Percentiles rank a stretch among this genome's conserved stretches.
These are phyloP conservation scores for Actinomortierella ambigua DNA, from an alignment of 371 early-diverging fungal species.

Conservation along the genomic window DNA sequence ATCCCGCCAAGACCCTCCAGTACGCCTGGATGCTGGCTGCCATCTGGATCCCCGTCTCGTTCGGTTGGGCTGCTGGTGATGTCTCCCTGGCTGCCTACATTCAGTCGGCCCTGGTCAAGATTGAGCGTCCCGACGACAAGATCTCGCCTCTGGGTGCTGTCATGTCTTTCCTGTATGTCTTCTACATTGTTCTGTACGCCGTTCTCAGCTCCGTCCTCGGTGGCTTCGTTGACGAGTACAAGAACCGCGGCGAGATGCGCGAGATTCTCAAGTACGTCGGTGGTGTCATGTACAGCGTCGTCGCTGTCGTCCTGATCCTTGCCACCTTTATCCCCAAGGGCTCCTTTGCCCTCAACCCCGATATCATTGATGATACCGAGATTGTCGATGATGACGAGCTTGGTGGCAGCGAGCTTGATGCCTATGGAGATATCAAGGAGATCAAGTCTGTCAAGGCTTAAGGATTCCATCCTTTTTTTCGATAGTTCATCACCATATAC, in stretches of 20 bases:
- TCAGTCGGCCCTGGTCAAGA: conserved; percentile 47
- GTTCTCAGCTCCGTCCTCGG: conserved; percentile 48
- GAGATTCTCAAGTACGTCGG: conserved; percentile 40
- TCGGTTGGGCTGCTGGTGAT: conserved; percentile 63
- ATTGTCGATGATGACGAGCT: conserved; percentile 22
- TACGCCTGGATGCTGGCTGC: conserved; percentile 52
- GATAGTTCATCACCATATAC: no score
- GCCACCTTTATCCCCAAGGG: conserved; percentile 55
- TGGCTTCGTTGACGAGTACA: conserved; percentile 19
- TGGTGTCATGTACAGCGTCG: conserved; percentile 49
- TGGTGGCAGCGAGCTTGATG: conserved; percentile 2
- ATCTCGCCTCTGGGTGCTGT: conserved; percentile 54
- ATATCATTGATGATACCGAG: conserved; percentile 30
- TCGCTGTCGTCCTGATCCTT: conserved; percentile 43
- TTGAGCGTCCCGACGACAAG: conserved; percentile 41
- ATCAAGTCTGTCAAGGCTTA: conserved; percentile 4
- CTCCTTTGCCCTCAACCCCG: conserved; percentile 53
- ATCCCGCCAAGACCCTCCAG: conserved; percentile 12
- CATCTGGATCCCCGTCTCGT: conserved; percentile 50
- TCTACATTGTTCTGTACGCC: conserved; percentile 51
- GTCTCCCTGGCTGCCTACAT: conserved; percentile 57
- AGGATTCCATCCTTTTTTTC: no score
- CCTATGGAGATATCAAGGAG: conserved; percentile 16
- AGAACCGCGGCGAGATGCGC: conserved; percentile 15
- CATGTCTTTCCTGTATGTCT: conserved; percentile 55